A percentile compares a stretch with the other conserved stretches of the same genome.
phyloP scores from a whole-genome alignment of 306 rosid species.

The Parietaria judaica region DNA sequence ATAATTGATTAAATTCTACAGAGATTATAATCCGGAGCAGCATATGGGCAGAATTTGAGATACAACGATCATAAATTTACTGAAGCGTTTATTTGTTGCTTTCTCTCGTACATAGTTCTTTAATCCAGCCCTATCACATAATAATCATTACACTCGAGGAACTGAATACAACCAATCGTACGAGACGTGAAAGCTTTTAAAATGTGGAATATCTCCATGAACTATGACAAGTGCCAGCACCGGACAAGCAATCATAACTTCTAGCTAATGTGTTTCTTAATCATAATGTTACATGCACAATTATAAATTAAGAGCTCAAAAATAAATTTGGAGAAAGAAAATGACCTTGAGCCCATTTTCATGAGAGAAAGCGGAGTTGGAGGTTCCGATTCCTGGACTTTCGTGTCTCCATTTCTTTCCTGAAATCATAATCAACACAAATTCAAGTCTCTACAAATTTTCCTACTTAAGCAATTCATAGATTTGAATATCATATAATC shows the following conservation, averaged over 20 bases:
- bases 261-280: too few relatives aligned
- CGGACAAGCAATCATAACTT: constrained; percentile 19
- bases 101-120: neutral
- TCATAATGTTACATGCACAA: too few relatives aligned
- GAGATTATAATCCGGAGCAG: too few relatives aligned
- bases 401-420: constrained; percentile 79
- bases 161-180: neutral
- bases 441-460: constrained; percentile 2
- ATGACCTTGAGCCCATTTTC: constrained; percentile 81
- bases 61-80: neutral
- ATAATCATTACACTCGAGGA: neutral
- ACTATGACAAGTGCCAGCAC: constrained; percentile 6
- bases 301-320: neutral
- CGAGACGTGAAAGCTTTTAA: constrained; percentile 15
- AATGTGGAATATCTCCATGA: constrained; percentile 10
- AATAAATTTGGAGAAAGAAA: constrained; percentile 2
- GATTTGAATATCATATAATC: constrained; percentile 3
- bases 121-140: neutral
- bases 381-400: constrained; percentile 78
- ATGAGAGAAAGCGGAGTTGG: constrained; percentile 78
- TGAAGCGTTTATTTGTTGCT: neutral
- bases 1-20: too few relatives aligned
- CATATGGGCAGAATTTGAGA: neutral
- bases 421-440: constrained; percentile 31
- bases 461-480: constrained; percentile 4